These are phyloP conservation scores for Sechiopsis laciniata DNA, from an alignment of 306 rosid species.

Conservation along the genomic window DNA sequence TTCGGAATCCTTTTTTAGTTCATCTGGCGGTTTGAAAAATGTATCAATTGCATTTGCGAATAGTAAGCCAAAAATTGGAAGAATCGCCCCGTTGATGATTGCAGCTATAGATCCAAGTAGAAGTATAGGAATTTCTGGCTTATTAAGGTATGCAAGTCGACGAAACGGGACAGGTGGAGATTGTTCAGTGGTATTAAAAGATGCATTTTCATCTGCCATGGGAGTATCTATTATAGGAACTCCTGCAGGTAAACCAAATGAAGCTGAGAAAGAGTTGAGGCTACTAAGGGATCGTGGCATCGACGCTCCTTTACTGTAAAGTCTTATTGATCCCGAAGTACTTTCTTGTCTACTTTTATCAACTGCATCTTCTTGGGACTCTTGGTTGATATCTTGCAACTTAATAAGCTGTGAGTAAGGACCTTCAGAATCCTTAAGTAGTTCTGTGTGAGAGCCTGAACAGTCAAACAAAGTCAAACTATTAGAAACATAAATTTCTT, in stretches of 20 bases:
- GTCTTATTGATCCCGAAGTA: slow-evolving; percentile 31
- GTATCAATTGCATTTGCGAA: slow-evolving; percentile 40
- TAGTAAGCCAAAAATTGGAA: slow-evolving; percentile 48
- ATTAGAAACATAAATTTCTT: not conserved
- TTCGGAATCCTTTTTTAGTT: slow-evolving; percentile 49
- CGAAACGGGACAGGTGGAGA: slow-evolving; percentile 40
- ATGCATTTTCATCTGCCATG: not conserved
- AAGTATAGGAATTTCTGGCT: slow-evolving; percentile 61
- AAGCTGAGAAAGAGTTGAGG: slow-evolving; percentile 38
- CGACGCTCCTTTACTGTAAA: slow-evolving; percentile 35
- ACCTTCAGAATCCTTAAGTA: slow-evolving; percentile 50
- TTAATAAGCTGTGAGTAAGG: slow-evolving; percentile 59
- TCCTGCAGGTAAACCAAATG: slow-evolving; percentile 35
- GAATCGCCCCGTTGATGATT: slow-evolving; percentile 37
- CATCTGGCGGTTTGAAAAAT: slow-evolving; percentile 49
- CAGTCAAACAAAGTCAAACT: slow-evolving; percentile 10
- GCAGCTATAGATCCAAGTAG: slow-evolving; percentile 56
- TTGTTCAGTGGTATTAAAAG: slow-evolving; percentile 23
- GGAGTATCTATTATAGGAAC: slow-evolving; percentile 24
- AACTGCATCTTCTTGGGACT: slow-evolving; percentile 27
- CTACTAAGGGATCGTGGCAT: slow-evolving; percentile 40
- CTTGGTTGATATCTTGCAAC: slow-evolving; percentile 41
- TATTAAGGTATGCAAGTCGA: slow-evolving; percentile 63
- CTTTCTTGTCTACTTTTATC: slow-evolving; percentile 32
- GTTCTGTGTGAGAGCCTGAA: slow-evolving; percentile 59